Evolutionary conservation across 2,329 filamentous ascomycete genomes (phyloP).

Genomic region (Fonsecaea erecta): DNA sequence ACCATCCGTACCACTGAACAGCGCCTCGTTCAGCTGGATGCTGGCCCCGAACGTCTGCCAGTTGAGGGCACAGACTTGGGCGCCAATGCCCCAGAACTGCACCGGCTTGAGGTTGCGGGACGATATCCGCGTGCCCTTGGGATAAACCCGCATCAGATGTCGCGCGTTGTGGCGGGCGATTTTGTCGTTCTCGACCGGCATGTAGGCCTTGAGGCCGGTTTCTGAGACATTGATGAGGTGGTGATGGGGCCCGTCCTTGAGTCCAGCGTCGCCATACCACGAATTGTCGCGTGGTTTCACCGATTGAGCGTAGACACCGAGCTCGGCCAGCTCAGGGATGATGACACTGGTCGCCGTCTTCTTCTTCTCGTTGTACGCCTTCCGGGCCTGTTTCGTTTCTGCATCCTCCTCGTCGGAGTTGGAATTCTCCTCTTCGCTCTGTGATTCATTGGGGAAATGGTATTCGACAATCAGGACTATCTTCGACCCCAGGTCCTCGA

Average conservation of each 20-base stretch:
- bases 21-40: slow-evolving; percentile 37
- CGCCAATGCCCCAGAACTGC: slow-evolving; percentile 35
- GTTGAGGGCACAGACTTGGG: slow-evolving; percentile 37
- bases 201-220: slow-evolving; percentile 28
- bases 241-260: slow-evolving; percentile 32
- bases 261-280: slow-evolving; percentile 33
- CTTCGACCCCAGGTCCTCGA: slow-evolving; percentile 35
- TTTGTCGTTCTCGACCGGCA: slow-evolving; percentile 27
- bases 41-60: slow-evolving; percentile 38
- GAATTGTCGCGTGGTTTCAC: slow-evolving; percentile 36
- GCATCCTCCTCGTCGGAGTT: slow-evolving; percentile 29
- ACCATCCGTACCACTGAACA: slow-evolving; percentile 37
- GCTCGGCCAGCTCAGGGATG: slow-evolving; percentile 36
- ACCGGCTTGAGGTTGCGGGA: slow-evolving; percentile 37
- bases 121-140: slow-evolving; percentile 36
- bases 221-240: slow-evolving; percentile 38
- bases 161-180: slow-evolving; percentile 35
- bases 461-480: slow-evolving; percentile 38
- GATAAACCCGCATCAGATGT: slow-evolving; percentile 38
- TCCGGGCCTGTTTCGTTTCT: slow-evolving; percentile 23
- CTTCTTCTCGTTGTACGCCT: slow-evolving; percentile 34
- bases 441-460: slow-evolving; percentile 32
- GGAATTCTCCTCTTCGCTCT: slow-evolving; percentile 17
- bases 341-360: slow-evolving; percentile 29
- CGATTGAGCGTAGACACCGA: slow-evolving; percentile 38